These are phyloP conservation scores for Condylostoma magnum DNA, from an alignment of 169 alveolate species.

Conservation along the genomic window DNA sequence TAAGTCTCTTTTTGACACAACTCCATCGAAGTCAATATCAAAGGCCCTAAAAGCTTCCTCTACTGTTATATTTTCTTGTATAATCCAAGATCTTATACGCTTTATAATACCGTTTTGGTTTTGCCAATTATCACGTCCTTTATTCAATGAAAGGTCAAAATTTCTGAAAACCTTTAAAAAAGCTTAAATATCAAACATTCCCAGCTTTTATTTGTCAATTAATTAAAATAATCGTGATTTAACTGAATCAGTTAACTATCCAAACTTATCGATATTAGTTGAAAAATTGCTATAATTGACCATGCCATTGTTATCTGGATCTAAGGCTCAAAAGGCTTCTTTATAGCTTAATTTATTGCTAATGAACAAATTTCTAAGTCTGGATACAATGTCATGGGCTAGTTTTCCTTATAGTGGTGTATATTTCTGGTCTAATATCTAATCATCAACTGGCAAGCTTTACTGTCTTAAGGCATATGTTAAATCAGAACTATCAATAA, in stretches of 20 bases:
- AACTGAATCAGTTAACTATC: constrained; percentile 48
- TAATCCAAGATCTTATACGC: constrained; percentile 55
- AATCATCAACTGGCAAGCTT: too few species aligned
- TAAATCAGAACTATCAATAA: constrained; percentile 4
- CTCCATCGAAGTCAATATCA: constrained; percentile 65
- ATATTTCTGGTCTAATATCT: too few species aligned
- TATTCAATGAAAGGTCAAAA: neutral
- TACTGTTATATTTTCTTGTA: constrained; percentile 42
- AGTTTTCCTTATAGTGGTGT: too few species aligned
- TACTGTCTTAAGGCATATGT: too few species aligned
- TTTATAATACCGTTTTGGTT: constrained; percentile 51
- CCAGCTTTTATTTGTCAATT: constrained; percentile 60
- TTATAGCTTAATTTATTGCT: constrained; percentile 35
- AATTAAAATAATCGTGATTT: constrained; percentile 58
- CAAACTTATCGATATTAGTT: constrained; percentile 47
- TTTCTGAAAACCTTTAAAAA: constrained; percentile 43
- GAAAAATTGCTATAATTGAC: constrained; percentile 34
- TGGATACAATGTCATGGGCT: constrained; percentile 20
- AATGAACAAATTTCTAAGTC: constrained; percentile 25
- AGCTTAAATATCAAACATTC: constrained; percentile 53
- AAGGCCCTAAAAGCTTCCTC: constrained; percentile 69
- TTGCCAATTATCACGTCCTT: constrained; percentile 52
- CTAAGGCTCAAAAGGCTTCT: constrained; percentile 39
- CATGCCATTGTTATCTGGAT: constrained; percentile 47
- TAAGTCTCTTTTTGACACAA: constrained; percentile 44